Conservation (phyloP, 2,329 filamentous ascomycete genomes). For the Aspergillus phoenicis region DNA sequence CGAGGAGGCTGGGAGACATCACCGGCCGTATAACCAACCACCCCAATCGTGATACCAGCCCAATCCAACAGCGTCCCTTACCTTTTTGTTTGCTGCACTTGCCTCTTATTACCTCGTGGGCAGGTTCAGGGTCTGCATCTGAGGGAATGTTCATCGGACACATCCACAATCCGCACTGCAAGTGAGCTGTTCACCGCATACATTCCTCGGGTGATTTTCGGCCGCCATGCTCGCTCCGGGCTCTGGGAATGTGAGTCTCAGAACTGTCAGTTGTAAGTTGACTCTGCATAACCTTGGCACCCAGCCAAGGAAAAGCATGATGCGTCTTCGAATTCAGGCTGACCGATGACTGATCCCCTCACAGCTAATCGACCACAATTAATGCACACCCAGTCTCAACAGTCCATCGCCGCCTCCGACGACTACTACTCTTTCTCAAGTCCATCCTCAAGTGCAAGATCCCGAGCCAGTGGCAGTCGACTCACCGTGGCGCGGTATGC, state of each 20-base stretch:
- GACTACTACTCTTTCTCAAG: conserved; percentile 54
- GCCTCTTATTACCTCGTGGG: conserved; percentile 10
- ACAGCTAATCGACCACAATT: conserved; percentile 50
- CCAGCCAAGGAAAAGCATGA: not conserved
- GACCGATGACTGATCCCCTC: conserved; percentile 8
- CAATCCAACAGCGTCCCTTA: conserved; percentile 17
- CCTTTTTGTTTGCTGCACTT: not conserved
- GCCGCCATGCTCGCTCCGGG: conserved; percentile 30
- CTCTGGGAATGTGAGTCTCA: conserved; percentile 33
- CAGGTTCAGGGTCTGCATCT: conserved; percentile 11
- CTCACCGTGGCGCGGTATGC: conserved; percentile 46
- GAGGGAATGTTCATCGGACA: conserved; percentile 22
- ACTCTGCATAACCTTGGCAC: not conserved
- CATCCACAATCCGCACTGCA: conserved; percentile 15
- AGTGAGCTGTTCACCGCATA: conserved; percentile 21
- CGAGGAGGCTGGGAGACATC: conserved; percentile 20
- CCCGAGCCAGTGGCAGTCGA: conserved; percentile 36
- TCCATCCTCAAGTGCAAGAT: conserved; percentile 39
- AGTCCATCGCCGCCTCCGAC: conserved; percentile 52
- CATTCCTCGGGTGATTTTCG: conserved; percentile 23
- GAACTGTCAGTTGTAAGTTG: conserved; percentile 44
- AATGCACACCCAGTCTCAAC: conserved; percentile 45
- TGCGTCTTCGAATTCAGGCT: conserved; percentile 1
- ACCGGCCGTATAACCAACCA: conserved; percentile 8
- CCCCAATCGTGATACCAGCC: conserved; percentile 12